phyloP scores from a whole-genome alignment of 306 rosid genomes.

The Cucumis hystrix region DNA sequence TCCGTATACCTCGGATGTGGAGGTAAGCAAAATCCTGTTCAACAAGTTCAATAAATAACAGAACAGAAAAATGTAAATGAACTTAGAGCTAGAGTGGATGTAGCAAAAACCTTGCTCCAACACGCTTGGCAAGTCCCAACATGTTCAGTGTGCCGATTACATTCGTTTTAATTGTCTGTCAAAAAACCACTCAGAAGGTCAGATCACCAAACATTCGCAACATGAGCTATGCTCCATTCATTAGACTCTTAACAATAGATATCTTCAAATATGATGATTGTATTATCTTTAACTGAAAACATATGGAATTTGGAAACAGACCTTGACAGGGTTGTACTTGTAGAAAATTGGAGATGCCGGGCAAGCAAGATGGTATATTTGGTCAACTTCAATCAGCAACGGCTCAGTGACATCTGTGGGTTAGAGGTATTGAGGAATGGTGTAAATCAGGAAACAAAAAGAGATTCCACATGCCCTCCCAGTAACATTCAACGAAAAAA shows the following conservation, averaged over 20 bases:
- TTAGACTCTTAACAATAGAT: neutral
- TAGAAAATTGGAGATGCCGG: slow-evolving; percentile 97
- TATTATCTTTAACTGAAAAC: neutral
- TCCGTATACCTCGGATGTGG: slow-evolving; percentile 94
- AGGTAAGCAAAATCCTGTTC: slow-evolving; percentile 87
- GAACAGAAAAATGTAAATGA: neutral
- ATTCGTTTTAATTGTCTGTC: slow-evolving; percentile 91
- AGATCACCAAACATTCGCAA: neutral
- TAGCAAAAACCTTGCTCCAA: slow-evolving; percentile 77
- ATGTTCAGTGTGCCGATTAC: slow-evolving; percentile 94
- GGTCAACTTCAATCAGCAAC: slow-evolving; percentile 84
- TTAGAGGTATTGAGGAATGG: neutral
- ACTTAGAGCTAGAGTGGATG: neutral
- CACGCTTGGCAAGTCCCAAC: slow-evolving; percentile 98
- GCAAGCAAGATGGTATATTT: slow-evolving; percentile 93
- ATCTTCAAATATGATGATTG: neutral
- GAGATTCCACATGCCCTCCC: neutral
- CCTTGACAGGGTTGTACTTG: slow-evolving; percentile 97
- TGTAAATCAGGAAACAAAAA: neutral
- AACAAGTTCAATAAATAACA: slow-evolving; percentile 12
- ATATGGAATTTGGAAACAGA: neutral
- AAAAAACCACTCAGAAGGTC: slow-evolving; percentile 10
- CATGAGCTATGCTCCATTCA: neutral
- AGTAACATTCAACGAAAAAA: neutral
- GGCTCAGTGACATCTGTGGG: slow-evolving; percentile 83